These are phyloP conservation scores for Flaveria sonorensis DNA, from an alignment of 129 eudicot species.

Conservation along the genomic window DNA sequence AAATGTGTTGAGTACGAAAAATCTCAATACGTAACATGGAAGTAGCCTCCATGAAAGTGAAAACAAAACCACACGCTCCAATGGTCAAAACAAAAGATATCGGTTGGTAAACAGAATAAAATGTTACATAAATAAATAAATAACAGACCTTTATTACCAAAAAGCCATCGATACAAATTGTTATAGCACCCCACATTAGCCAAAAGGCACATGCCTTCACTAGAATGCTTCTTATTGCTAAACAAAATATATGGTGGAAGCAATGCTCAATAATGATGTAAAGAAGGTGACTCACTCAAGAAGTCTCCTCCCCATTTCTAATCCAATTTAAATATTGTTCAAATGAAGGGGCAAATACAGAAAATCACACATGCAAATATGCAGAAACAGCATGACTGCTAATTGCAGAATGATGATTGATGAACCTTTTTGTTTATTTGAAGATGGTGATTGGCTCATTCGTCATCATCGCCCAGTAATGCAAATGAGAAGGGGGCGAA, in stretches of 20 bases:
- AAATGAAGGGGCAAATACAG: background rate
- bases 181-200: conserved; percentile 21
- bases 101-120: background rate
- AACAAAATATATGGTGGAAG: conserved; percentile 15
- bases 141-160: conserved; percentile 29
- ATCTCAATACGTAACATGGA: no score
- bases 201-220: conserved; percentile 17
- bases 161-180: conserved; percentile 18
- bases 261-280: conserved; percentile 2
- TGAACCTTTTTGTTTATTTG: conserved; percentile 13
- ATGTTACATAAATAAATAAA: conserved; percentile 16
- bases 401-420: background rate
- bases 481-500: conserved; percentile 75
- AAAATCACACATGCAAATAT: conserved; percentile 40
- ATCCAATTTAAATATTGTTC: conserved; percentile 22
- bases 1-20: no score
- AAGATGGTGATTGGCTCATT: conserved; percentile 35
- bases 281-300: background rate
- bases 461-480: conserved; percentile 65
- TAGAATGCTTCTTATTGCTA: conserved; percentile 30
- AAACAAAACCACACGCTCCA: no score
- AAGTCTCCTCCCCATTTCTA: background rate
- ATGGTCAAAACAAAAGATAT: no score
- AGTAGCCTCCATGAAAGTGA: no score
- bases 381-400: conserved; percentile 31